phyloP scores from a whole-genome alignment of 371 early-diverging fungal species.

The Saksenaea vasiformis region DNA sequence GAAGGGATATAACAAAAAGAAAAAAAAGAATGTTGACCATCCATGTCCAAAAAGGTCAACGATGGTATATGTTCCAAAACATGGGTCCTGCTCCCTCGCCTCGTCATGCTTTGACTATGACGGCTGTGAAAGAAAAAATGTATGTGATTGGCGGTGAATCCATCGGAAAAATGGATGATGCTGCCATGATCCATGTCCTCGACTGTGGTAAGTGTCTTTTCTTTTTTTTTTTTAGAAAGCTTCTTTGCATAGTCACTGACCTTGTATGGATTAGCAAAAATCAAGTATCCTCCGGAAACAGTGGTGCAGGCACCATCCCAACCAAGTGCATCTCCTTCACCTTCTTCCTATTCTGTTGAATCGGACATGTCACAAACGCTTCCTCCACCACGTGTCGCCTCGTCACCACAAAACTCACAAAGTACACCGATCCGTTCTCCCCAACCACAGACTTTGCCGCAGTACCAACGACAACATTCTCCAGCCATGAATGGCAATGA shows the following conservation, averaged over 20 bases:
- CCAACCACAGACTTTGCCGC: conserved; percentile 4
- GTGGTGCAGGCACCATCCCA: conserved; percentile 18
- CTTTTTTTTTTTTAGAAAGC: background rate
- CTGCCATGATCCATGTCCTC: conserved; percentile 55
- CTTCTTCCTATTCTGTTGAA: conserved; percentile 20
- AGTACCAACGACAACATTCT: conserved; percentile 11
- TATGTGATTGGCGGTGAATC: conserved; percentile 70
- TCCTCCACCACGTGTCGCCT: conserved; percentile 13
- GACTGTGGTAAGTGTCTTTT: conserved; percentile 58
- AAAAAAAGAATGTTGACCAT: background rate
- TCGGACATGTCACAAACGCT: conserved; percentile 9
- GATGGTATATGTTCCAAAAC: conserved; percentile 78
- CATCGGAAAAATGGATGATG: conserved; percentile 53
- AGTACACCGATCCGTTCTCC: conserved; percentile 20
- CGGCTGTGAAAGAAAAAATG: conserved; percentile 63
- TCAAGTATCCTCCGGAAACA: conserved; percentile 65
- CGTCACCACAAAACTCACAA: conserved; percentile 19
- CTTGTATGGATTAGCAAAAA: conserved; percentile 50
- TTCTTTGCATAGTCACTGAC: background rate
- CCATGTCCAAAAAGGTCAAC: conserved; percentile 41
- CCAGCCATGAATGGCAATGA: conserved; percentile 7
- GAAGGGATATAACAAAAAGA: background rate
- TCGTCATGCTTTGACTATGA: conserved; percentile 64
- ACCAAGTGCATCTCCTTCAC: conserved; percentile 16
- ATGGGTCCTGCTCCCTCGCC: conserved; percentile 71